These are phyloP conservation scores for Bondarzewia mesenterica DNA, from an alignment of 1,284 basidiomycete species.

Conservation along the genomic window DNA sequence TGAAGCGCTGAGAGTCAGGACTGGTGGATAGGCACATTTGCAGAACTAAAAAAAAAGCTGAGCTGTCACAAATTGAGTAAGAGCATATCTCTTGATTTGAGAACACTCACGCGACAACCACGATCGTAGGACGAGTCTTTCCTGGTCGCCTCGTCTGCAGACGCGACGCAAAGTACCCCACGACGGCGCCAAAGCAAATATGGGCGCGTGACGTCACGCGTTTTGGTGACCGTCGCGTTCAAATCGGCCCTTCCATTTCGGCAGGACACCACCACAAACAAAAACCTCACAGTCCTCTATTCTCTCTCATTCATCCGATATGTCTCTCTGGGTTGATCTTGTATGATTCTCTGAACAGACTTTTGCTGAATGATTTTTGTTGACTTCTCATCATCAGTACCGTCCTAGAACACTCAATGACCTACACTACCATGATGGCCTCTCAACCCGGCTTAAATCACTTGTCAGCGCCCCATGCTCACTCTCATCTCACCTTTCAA, in stretches of 20 bases:
- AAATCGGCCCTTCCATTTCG: not conserved
- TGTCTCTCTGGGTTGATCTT: conserved; percentile 13
- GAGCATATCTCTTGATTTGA: too few relatives aligned
- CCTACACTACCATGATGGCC: conserved; percentile 82
- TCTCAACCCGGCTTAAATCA: conserved; percentile 76
- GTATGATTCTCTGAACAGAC: conserved; percentile 3
- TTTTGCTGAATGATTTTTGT: not conserved
- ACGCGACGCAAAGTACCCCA: too few relatives aligned
- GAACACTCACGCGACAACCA: too few relatives aligned
- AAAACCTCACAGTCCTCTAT: not conserved
- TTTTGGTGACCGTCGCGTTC: not conserved
- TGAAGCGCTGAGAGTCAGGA: too few relatives aligned
- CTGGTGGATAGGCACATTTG: too few relatives aligned
- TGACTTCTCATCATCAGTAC: conserved; percentile 42
- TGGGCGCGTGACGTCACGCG: conserved; percentile 7
- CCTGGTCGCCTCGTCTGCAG: too few relatives aligned
- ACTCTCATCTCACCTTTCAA: not conserved
- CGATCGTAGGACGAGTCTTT: too few relatives aligned
- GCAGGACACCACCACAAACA: not conserved
- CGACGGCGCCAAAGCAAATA: too few relatives aligned
- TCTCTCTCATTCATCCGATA: not conserved
- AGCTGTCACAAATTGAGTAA: too few relatives aligned
- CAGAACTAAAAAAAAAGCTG: too few relatives aligned
- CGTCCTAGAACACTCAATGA: conserved; percentile 81
- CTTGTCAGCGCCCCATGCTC: conserved; percentile 47